phyloP scores from a whole-genome alignment of 2,329 filamentous ascomycete species.

The Periconia macrospinosa region DNA sequence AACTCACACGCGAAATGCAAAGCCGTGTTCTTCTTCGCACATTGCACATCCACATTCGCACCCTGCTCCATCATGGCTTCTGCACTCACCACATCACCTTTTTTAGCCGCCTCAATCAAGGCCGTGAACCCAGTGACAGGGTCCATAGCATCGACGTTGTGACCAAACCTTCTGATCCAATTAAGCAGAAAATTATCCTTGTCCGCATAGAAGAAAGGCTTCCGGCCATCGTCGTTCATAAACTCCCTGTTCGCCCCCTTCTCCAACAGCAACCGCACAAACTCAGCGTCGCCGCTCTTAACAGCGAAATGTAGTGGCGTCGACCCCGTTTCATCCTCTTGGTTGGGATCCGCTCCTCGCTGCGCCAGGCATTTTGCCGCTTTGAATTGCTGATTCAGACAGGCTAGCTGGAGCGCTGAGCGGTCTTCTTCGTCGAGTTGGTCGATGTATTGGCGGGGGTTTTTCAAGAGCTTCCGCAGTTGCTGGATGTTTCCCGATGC shows the following conservation, averaged over 20 bases:
- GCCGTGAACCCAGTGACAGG: background rate
- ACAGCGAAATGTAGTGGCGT: slow-evolving; percentile 1
- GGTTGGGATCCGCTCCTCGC: slow-evolving; percentile 1
- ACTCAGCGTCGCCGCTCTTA: background rate
- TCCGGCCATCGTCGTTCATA: background rate
- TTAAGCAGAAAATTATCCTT: slow-evolving; percentile 1
- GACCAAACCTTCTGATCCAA: slow-evolving; percentile 1
- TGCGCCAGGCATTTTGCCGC: background rate
- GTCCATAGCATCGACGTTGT: background rate
- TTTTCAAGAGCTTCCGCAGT: slow-evolving; percentile 1
- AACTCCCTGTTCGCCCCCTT: background rate
- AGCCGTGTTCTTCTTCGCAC: slow-evolving; percentile 1
- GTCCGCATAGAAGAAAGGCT: background rate
- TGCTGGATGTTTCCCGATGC: background rate
- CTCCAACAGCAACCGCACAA: slow-evolving; percentile 1
- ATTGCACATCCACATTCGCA: background rate
- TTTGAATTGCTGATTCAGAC: background rate
- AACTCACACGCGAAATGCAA: slow-evolving; percentile 1
- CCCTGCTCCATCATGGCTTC: background rate
- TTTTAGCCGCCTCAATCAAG: background rate
- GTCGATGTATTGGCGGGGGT: background rate
- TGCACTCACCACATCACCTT: background rate
- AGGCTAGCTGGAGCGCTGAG: slow-evolving; percentile 1
- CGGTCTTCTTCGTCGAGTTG: background rate
- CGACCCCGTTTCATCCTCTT: background rate